Base-by-base conservation (phyloP, 441 rosid genomes). In the Jatropha multifida region DNA sequence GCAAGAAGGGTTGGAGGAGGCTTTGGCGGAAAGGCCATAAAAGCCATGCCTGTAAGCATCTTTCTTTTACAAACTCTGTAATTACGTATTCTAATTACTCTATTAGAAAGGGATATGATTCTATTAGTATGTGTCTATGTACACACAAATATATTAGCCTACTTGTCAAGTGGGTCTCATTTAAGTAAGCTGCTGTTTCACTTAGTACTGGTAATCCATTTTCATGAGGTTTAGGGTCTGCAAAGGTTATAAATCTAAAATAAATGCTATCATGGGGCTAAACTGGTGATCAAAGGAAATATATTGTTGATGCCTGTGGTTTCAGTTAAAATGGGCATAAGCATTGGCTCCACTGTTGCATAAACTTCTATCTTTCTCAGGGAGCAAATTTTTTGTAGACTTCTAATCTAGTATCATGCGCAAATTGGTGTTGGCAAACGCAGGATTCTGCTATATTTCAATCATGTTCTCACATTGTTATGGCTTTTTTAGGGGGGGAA, bases 1-100 rank as follows among this genome's bases (percentile, higher is more conserved):
- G 85, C 95, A 59, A 84, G 99, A 81, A 84, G 99, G 77, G 90
- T 92, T 71, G 98, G 99, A 46, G 97, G 97, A 3, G 98, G 97
- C n/a, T 93, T 93, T 41, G 98, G 99, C 78, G 99, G 97, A 72
- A 96, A 96, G 83, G 86, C 86, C 68, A 6, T 83, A 0, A 92
- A 82, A 81, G 74, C 98, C 71, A 85, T 92, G 81, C 89, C 89
- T 10, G 98, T 96, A 64, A 90, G 97, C 87, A 70, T 81, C 27
- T 20, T 55, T 60, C 40, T 27, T 44, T 17, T 44, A 4, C 15
- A 58, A 37, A 42, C 63, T 14, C n/a, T 44, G 23, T 52, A 42
- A 7, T 26, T 12, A 11, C 17, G 44, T n/a, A 51, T 62, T 48
- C 69, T 20, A 20, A 0, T 69, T 52, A 1, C 60, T 41, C 10